phyloP scores from a whole-genome alignment of 169 alveolate genomes.

The Cyclospora cayetanensis region DNA sequence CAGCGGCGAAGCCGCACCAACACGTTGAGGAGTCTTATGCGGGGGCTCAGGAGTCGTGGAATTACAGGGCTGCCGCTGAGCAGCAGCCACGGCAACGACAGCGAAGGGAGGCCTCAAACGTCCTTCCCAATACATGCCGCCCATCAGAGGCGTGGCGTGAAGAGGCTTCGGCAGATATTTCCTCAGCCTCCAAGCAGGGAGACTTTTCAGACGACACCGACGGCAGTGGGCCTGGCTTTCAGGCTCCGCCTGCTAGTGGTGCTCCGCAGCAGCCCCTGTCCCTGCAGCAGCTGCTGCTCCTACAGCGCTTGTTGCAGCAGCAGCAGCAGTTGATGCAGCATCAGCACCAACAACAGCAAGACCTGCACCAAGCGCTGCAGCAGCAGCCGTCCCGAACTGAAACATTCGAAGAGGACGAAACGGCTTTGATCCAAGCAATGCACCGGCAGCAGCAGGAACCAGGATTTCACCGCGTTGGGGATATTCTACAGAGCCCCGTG shows the following conservation, averaged over 20 bases:
- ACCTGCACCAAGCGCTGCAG: background rate
- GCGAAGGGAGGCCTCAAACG: background rate
- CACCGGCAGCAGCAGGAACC: background rate
- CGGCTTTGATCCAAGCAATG: background rate
- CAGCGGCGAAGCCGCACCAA: background rate
- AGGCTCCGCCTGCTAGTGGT: background rate
- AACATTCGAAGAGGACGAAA: background rate
- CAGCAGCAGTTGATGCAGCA: background rate
- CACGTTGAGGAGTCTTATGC: too few species aligned
- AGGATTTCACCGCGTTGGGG: too few species aligned
- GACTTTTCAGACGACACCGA: too few species aligned
- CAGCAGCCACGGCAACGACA: background rate
- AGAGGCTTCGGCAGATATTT: background rate
- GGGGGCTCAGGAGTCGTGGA: too few species aligned
- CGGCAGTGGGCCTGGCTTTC: too few species aligned
- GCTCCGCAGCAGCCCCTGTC: background rate
- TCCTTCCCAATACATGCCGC: background rate
- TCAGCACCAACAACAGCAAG: background rate
- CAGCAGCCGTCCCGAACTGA: constrained; percentile 10
- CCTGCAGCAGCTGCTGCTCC: background rate
- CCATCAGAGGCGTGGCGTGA: background rate
- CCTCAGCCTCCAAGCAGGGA: background rate
- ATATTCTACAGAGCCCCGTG: too few species aligned
- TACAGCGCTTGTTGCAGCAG: background rate
- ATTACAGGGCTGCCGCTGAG: too few species aligned